Conservation (phyloP, 805 yeast species). For the Ogataea haglerorum region DNA sequence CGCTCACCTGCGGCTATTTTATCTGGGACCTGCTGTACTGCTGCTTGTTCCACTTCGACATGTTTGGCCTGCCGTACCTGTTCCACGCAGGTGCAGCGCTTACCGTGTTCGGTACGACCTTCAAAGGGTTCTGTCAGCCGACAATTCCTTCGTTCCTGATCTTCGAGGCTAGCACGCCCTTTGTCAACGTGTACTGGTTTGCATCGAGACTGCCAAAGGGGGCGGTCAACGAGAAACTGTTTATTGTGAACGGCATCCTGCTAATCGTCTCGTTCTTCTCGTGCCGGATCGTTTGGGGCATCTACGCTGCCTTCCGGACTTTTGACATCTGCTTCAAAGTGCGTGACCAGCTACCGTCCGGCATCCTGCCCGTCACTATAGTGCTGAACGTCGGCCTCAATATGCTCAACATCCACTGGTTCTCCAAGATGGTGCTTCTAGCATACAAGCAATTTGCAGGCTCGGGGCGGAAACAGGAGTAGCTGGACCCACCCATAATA, state of each 20-base stretch:
- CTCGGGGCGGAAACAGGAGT: conserved; percentile 5
- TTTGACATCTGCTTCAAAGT: conserved; percentile 42
- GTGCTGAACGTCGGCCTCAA: conserved; percentile 61
- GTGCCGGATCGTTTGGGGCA: conserved; percentile 85
- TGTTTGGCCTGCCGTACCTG: conserved; percentile 80
- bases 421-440: conserved; percentile 74
- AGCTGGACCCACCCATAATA: neutral
- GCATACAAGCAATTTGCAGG: conserved; percentile 52
- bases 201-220: conserved; percentile 73
- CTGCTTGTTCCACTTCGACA: conserved; percentile 46
- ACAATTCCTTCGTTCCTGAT: conserved; percentile 79
- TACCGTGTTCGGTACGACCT: conserved; percentile 61
- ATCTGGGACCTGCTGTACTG: conserved; percentile 86
- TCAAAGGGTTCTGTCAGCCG: conserved; percentile 73
- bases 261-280: conserved; percentile 68
- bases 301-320: conserved; percentile 62
- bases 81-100: conserved; percentile 83
- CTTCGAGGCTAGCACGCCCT: conserved; percentile 90
- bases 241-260: conserved; percentile 66
- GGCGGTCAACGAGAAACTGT: conserved; percentile 49
- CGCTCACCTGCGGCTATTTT: conserved; percentile 82
- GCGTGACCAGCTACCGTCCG: conserved; percentile 40
- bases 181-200: conserved; percentile 93
- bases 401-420: conserved; percentile 78
- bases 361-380: conserved; percentile 50